Base-by-base conservation (phyloP, 768 basidiomycete species). In the Panellus pusillus region DNA sequence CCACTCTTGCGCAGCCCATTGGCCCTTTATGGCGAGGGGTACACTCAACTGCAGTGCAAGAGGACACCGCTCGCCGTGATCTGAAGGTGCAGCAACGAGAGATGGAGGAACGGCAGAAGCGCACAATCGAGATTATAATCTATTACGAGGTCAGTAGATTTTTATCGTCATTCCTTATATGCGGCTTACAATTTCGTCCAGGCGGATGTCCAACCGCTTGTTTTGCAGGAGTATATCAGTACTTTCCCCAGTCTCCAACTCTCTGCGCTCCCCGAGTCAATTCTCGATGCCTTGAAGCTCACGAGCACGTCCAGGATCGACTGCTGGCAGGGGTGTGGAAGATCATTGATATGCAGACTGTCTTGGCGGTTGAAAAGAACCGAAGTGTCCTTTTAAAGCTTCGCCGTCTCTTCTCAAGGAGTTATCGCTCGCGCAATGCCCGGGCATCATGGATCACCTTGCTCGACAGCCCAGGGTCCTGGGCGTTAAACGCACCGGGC, bases 171-270 rank as follows among this genome's bases (percentile, higher is more conserved):
- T n/a, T 6, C 6, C 9, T 28, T 2, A 24, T 35, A 20, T 45
- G 24, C 6, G 24, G 1, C 47, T 44, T 9, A 42, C 44, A 17
- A 19, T 32, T 9, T 32, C 36, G 12, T 8, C 37, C 28, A 57
- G 49, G 50, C 43, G 4, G 39, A 28, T 14, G 28, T 17, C 1
- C 3, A 3, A 12, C 45, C 50, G 14, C 20, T 52, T 1, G 6
- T 32, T n/a, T 4, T 52, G 17, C 12, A 18, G 8, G 32, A 40
- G 18, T 29, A 44, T 13, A 44, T 57, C 20, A 14, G 41, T 14
- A 47, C 48, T 11, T 57, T 31, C 20, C 55, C 55, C 12, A 37
- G 32, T 9, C 28, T 52, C n/a, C 32, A 47, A 38, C 55, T 56
- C 14, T 18, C 39, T 9, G 14, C 19, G 14, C 50, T 57, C 13